Percentiles rank a stretch among this genome's conserved stretches.
These are phyloP conservation scores for Sutorius eximius DNA, from an alignment of 1,284 basidiomycete genomes.

Conservation along the genomic window DNA sequence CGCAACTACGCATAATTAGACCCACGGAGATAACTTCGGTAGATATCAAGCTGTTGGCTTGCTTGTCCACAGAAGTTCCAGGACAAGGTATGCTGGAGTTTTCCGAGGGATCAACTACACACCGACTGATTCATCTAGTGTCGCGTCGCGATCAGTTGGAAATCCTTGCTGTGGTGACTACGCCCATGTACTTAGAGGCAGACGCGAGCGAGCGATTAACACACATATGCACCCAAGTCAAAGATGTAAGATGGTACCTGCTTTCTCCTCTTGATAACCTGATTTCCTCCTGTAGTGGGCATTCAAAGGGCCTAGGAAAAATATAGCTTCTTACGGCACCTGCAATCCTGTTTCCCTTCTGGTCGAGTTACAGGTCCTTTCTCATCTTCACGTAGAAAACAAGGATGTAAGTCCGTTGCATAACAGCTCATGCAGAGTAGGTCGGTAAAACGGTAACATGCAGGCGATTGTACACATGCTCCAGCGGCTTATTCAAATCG, in stretches of 20 bases:
- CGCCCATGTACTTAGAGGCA: slow-evolving; percentile 19
- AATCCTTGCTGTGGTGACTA: slow-evolving; percentile 25
- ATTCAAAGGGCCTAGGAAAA: slow-evolving; percentile 6
- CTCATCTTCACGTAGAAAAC: slow-evolving; percentile 16
- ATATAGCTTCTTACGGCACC: background rate
- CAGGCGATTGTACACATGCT: slow-evolving; percentile 20
- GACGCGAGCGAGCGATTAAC: slow-evolving; percentile 10
- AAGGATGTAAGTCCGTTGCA: slow-evolving; percentile 16
- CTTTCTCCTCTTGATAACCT: background rate
- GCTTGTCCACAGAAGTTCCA: slow-evolving; percentile 1
- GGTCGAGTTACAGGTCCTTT: slow-evolving; percentile 27
- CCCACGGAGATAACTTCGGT: slow-evolving; percentile 13
- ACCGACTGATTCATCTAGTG: slow-evolving; percentile 13
- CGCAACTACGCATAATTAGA: slow-evolving; percentile 36
- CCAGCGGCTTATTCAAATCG: slow-evolving; percentile 37
- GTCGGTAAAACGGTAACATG: background rate
- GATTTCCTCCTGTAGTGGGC: slow-evolving; percentile 20
- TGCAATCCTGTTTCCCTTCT: slow-evolving; percentile 22
- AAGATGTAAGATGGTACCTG: slow-evolving; percentile 18
- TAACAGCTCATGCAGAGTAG: background rate
- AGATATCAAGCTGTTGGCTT: slow-evolving; percentile 22
- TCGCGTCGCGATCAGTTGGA: slow-evolving; percentile 27
- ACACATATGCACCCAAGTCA: slow-evolving; percentile 21
- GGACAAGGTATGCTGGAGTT: slow-evolving; percentile 13
- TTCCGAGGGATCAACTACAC: background rate